phyloP scores from a whole-genome alignment of 1,284 basidiomycete genomes.

The Athelia psychrophila region DNA sequence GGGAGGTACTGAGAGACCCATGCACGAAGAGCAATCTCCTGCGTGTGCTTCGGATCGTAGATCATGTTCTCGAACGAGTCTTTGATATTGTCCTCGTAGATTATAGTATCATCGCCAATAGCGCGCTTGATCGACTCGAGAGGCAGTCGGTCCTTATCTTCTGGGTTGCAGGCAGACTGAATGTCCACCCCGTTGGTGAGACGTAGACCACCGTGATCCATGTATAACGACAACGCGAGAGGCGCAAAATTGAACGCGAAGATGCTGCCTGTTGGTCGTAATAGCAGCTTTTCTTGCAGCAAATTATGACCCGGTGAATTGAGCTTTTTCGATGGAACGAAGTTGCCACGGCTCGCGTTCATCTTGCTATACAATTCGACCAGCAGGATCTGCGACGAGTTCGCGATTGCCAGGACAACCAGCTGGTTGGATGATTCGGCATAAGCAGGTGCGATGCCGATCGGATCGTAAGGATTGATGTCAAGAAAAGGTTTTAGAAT shows the following conservation, averaged over 20 bases:
- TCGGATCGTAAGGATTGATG: not conserved
- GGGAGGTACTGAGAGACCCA: constrained; percentile 22
- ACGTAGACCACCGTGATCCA: constrained; percentile 28
- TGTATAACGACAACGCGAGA: constrained; percentile 36
- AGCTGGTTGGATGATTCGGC: not conserved
- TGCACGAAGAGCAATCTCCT: constrained; percentile 18
- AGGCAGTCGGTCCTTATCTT: constrained; percentile 34
- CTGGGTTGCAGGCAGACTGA: constrained; percentile 41
- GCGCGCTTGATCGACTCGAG: constrained; percentile 40
- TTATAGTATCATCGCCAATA: constrained; percentile 14
- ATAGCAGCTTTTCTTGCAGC: constrained; percentile 20
- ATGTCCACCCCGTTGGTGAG: constrained; percentile 51
- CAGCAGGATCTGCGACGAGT: not conserved
- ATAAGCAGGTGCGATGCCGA: not conserved
- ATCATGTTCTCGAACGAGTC: not conserved
- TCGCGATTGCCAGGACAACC: not conserved
- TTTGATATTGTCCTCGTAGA: not conserved
- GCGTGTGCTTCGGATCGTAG: constrained; percentile 10
- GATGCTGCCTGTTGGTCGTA: constrained; percentile 24
- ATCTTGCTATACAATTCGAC: not conserved
- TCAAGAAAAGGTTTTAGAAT: not conserved
- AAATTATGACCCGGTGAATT: not conserved
- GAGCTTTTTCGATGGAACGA: not conserved
- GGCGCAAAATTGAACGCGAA: constrained; percentile 40
- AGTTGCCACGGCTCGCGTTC: not conserved